Evolutionary conservation across 345 rosid genomes (phyloP), one percentile per base, ranked within the genome.

Genomic region (Eucalyptus lansdowneana): DNA sequence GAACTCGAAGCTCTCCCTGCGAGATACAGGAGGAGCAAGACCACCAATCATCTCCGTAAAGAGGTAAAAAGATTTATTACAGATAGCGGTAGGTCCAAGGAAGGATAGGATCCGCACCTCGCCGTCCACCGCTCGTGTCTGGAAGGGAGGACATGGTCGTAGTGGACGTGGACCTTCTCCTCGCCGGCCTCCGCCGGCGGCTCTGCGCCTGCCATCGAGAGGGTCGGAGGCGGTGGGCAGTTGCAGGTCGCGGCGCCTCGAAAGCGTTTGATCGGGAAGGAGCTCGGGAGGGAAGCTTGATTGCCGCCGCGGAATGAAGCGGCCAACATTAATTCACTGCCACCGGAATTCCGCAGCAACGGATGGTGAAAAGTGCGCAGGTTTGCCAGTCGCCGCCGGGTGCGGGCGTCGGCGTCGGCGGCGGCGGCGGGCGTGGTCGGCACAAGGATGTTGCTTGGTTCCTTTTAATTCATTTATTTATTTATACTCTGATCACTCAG

Each of bases 61-160:
- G 81, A 19, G 11, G 31, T 8, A 53, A 53, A 53, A 53, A 21
- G 58, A 21, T 24, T 50, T 7, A 25, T n/a, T 25, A 37, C 25
- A 5, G 49, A n/a, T 25, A 25, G 80, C 34, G 13, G 29, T 49
- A 25, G 14, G 34, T 49, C 37, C 45, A 25, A 42, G n/a, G 13
- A 49, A 34, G 45, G 56, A 65, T 86, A 86, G 47, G 85, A 5
- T 22, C 85, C 47, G 85, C 54, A 95, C 98, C 96, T 96, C 90
- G 98, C 93, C 65, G 91, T 96, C 99, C 99, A 97, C 37, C 99
- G 93, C 19, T 93, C 92, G 80, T 91, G 92, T 76, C 80, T 94
- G 94, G 97, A 95, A 15, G 97, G 94, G 91, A 95, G 97, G 53
- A 94, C 93, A 87, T 97, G 99, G 88, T 96, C 94, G 91, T 97